Base-by-base conservation (phyloP, 2,329 filamentous ascomycete species). In the Sphaerulina musiva region DNA sequence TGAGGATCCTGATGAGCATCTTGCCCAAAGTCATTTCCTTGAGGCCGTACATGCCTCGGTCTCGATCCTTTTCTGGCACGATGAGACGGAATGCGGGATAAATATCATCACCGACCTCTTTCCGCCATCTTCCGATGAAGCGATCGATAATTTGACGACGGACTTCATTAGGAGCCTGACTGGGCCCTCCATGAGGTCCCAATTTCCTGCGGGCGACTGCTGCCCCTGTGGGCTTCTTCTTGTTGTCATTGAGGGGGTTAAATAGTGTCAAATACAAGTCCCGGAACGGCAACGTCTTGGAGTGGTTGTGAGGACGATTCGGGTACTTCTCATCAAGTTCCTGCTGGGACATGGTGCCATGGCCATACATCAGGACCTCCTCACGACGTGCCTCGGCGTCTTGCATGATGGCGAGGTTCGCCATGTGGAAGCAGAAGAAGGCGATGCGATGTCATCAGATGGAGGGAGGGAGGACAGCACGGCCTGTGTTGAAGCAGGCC, bases 21-120 rank as follows among this genome's bases (percentile, higher is more conserved):
- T 90, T 95, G 8, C 86, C 92, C 56, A 98, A 90, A 4, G 85
- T 82, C 68, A 86, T 91, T 74, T 98, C 93, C 68, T 97, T 97
- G 40, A 98, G 76, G 0, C 92, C 89, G 66, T 97, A 98, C 76
- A 95, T 90, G 14, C 87, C 86, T 46, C 93, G 82, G 65, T 97
- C 90, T 39, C 90, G 83, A 67, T 98, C 93, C 68, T 95, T 95
- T 65, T 95, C 89, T 0, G 92, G 91, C 3, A 96, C 78, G 54
- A 97, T 95, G 45, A 98, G 80, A 17, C 93, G 84, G 70, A 98
- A 80, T 1, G 89, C 92, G 0, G 93, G 93, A 67, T 93, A 97
- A 64, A 98, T 88, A 70, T 98, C 93, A 62, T 89, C 76, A 26
- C 93, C 93, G 20, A 96, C 91, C 57, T 95, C 85, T 53, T 83